phyloP scores from a whole-genome alignment of 2,329 filamentous ascomycete genomes.

The Fusarium goolgardi region DNA sequence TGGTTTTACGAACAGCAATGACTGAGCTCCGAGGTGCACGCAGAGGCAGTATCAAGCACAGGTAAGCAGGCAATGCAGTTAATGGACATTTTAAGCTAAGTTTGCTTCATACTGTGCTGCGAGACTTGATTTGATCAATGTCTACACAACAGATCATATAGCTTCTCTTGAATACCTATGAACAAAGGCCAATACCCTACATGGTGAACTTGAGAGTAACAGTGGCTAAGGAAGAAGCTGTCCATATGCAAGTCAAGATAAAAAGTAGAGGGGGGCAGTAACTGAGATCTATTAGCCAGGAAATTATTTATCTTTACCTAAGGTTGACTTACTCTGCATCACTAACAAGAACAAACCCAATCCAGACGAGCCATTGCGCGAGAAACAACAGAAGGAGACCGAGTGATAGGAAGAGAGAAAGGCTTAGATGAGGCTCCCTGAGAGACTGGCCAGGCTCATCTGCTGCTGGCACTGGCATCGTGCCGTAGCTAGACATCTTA shows the following conservation, averaged over 20 bases:
- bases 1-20: too few relatives aligned
- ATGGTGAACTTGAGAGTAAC: not conserved
- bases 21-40: too few relatives aligned
- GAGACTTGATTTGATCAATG: too few relatives aligned
- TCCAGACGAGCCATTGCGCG: slow-evolving; percentile 33
- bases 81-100: too few relatives aligned
- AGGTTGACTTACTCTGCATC: not conserved
- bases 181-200: too few relatives aligned
- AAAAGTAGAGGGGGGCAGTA: not conserved
- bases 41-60: too few relatives aligned
- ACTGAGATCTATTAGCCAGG: not conserved
- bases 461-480: not conserved
- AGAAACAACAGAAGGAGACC: slow-evolving; percentile 5
- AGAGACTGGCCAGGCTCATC: rapidly evolving
- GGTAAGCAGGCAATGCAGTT: too few relatives aligned
- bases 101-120: too few relatives aligned
- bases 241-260: not conserved
- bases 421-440: not conserved
- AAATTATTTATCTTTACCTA: not conserved
- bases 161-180: too few relatives aligned
- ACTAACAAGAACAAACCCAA: slow-evolving; percentile 24
- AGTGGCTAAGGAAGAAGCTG: not conserved
- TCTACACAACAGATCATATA: too few relatives aligned
- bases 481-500: not conserved
- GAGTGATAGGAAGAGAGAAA: not conserved